These are phyloP conservation scores for Podaxis carcinomalis DNA, from an alignment of 768 basidiomycete species.

Conservation along the genomic window DNA sequence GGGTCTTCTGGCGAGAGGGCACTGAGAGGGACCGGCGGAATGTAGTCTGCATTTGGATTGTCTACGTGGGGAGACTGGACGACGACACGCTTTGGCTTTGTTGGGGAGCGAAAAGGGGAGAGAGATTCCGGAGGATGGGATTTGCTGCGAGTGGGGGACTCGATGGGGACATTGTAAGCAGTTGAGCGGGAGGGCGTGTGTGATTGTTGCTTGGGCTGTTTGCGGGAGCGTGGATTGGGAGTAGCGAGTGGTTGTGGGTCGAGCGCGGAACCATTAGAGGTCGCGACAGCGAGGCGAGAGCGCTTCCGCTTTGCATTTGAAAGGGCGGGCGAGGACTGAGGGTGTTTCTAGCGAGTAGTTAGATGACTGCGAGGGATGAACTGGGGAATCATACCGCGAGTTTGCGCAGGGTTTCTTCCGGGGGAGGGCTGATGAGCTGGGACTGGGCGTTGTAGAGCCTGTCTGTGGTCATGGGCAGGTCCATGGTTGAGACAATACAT, in stretches of 20 bases:
- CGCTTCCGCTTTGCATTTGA: conserved; percentile 35
- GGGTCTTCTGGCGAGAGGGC: conserved; percentile 2
- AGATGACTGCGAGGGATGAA: neutral
- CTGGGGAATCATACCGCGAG: conserved; percentile 19
- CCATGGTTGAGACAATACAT: neutral
- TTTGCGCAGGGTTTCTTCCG: conserved; percentile 47
- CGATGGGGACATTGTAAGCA: conserved; percentile 10
- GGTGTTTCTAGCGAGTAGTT: neutral
- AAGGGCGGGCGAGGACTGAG: neutral
- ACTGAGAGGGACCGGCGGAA: conserved; percentile 29
- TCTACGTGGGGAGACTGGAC: conserved; percentile 37
- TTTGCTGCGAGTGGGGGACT: conserved; percentile 22
- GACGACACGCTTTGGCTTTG: conserved; percentile 22
- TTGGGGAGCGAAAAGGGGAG: neutral
- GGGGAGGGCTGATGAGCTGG: conserved; percentile 55
- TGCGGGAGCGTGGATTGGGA: conserved; percentile 48
- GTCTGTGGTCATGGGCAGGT: conserved; percentile 1
- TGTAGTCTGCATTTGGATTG: conserved; percentile 48
- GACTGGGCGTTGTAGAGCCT: conserved; percentile 21
- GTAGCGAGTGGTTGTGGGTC: conserved; percentile 48
- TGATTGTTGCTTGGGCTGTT: conserved; percentile 27
- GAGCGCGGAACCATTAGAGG: conserved; percentile 13
- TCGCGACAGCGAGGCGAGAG: conserved; percentile 12
- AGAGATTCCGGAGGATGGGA: neutral
- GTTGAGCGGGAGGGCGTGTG: neutral